Evolutionary conservation across 495 filamentous ascomycete species (phyloP).

Genomic region (Platismatia glauca): DNA sequence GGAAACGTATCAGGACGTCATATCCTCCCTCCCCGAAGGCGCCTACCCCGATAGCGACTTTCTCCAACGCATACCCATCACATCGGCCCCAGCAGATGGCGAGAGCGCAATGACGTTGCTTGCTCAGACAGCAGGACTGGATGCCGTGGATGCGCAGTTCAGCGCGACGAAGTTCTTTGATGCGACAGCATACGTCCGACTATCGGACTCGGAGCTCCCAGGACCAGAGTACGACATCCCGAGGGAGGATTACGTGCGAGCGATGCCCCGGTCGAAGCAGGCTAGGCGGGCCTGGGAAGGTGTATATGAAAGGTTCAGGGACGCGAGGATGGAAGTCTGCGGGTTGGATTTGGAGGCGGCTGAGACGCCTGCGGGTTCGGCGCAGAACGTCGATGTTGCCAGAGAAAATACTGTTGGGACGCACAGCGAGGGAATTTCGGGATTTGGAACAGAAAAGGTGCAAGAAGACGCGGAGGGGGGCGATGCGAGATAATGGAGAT

Average conservation of each 20-base stretch:
- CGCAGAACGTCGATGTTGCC: background rate
- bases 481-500: background rate
- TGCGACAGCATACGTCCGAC: constrained; percentile 33
- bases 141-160: constrained; percentile 27
- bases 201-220: constrained; percentile 35
- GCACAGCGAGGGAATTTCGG: background rate
- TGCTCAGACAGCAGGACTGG: constrained; percentile 17
- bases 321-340: constrained; percentile 30
- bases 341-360: constrained; percentile 29
- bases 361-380: no score
- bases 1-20: constrained; percentile 10
- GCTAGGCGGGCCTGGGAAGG: constrained; percentile 38
- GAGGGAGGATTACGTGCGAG: constrained; percentile 25
- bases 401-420: constrained; percentile 1
- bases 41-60: constrained; percentile 20
- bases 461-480: background rate
- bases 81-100: constrained; percentile 23
- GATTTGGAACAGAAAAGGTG: background rate
- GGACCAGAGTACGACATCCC: constrained; percentile 40
- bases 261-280: constrained; percentile 33
- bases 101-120: constrained; percentile 21
- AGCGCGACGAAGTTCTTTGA: constrained; percentile 32
- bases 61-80: constrained; percentile 10
- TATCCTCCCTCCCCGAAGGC: constrained; percentile 14
- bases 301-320: constrained; percentile 28